Evolutionary conservation across 2,329 filamentous ascomycete species (phyloP), one percentile per base, ranked within the genome.

Genomic region (Orbilia javanica): DNA sequence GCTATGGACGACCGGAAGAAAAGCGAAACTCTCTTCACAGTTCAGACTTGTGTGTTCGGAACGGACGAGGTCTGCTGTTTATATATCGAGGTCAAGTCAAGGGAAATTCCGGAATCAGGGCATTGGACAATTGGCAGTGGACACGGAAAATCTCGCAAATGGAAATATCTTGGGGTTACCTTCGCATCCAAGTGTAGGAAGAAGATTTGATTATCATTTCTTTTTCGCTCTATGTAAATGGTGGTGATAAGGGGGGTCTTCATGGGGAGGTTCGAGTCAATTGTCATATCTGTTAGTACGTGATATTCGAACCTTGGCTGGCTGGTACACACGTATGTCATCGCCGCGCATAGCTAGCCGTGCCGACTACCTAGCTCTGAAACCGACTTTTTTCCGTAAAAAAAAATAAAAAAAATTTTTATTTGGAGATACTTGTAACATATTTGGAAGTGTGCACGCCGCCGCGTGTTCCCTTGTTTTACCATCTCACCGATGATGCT

Each of bases 221-320:
- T 67, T 67, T 65, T 71, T 70, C 55, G 55, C 34, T 39, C 34
- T 25, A 15, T 53, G 55, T 29, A 27, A 34, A 50, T 50, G 46
- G 20, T 46, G 53, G 60, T 71, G 74, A 68, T 78, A 78, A 71
- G 60, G 34, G 18, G 25, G 20, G 6, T 20, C 50, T 22, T 22
- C 34, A 27, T 27, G 15, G 20, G 53, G 25, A 46, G 29, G 27
- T 50, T 50, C 8, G 22, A 60, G 29, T 53, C 34, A 64, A 78
- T 72, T 72, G 67, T 78, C 74, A 78, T 78, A 72, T 72, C 74
- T 78, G 68, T 78, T 78, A 78, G 74, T 68, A 66, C 62, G 62
- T 31, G 67, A 62, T 63, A 72, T 65, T 70, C 57, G 39, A 29
- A 55, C 39, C 57, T 77, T 66, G 55, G 67, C 44, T 50, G 46